Percentiles rank a stretch among this genome's conserved stretches.
Conservation (phyloP, 1,284 basidiomycete genomes). For the Sanghuangporus sanghuang region DNA sequence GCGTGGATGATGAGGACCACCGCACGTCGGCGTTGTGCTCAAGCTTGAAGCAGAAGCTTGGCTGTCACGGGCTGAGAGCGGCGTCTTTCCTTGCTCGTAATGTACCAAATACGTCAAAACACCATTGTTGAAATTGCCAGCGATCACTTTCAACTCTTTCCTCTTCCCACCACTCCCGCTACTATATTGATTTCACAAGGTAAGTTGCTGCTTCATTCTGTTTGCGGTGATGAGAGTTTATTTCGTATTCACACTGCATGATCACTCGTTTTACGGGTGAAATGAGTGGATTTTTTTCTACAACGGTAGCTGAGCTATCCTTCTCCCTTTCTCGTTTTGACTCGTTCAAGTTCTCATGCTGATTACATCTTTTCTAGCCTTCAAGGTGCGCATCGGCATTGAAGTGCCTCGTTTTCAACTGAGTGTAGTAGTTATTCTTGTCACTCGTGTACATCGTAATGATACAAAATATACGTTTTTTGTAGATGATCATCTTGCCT, state of each 20-base stretch:
- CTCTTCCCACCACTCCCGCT: neutral
- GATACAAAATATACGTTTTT: neutral
- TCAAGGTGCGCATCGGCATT: too few relatives aligned
- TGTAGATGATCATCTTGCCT: neutral
- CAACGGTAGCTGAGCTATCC: slow-evolving; percentile 58
- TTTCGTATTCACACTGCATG: slow-evolving; percentile 44
- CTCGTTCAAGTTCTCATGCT: neutral
- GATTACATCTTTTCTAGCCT: neutral
- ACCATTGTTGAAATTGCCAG: neutral
- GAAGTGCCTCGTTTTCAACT: neutral
- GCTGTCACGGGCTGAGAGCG: neutral
- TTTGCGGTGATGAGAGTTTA: slow-evolving; percentile 36
- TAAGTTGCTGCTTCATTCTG: slow-evolving; percentile 9
- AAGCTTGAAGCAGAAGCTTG: neutral
- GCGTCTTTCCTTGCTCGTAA: neutral
- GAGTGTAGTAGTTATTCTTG: neutral
- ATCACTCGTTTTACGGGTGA: slow-evolving; percentile 28
- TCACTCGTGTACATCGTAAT: slow-evolving; percentile 2
- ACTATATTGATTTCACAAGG: neutral
- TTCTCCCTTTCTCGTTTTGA: slow-evolving; percentile 12
- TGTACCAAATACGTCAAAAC: slow-evolving; percentile 1
- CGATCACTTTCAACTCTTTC: neutral
- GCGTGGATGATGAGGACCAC: neutral
- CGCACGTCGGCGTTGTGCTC: slow-evolving; percentile 5
- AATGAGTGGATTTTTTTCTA: slow-evolving; percentile 37